A percentile compares a stretch with the other conserved stretches of the same genome.
phyloP scores from a whole-genome alignment of 2,329 filamentous ascomycete genomes.

The Diplodia mutila region DNA sequence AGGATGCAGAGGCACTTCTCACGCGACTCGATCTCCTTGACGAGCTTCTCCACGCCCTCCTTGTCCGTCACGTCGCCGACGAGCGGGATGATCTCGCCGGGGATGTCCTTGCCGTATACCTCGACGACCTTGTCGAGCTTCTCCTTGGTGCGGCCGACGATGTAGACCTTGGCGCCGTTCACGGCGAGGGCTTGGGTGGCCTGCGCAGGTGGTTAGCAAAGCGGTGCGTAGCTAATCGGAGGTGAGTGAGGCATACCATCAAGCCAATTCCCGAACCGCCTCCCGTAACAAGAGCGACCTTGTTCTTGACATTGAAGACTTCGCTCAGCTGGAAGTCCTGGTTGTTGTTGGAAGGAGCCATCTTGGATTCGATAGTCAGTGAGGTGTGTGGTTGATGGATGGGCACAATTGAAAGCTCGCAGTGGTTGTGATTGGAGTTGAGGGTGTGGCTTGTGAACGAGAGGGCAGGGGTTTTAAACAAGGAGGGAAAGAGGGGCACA shows the following conservation, averaged over 20 bases:
- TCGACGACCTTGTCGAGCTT: slow-evolving; percentile 53
- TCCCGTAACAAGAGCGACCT: slow-evolving; percentile 49
- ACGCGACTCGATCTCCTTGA: slow-evolving; percentile 48
- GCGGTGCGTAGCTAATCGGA: background rate
- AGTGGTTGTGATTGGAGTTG: background rate
- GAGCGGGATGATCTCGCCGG: slow-evolving; percentile 52
- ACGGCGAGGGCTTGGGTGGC: slow-evolving; percentile 51
- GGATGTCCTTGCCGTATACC: slow-evolving; percentile 48
- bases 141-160: slow-evolving; percentile 52
- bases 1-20: slow-evolving; percentile 52
- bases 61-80: slow-evolving; percentile 51
- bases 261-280: slow-evolving; percentile 53
- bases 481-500: background rate
- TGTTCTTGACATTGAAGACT: slow-evolving; percentile 45
- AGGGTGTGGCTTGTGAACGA: background rate
- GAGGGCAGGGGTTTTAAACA: background rate
- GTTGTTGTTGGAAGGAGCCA: slow-evolving; percentile 37
- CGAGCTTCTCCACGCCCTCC: slow-evolving; percentile 47
- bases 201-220: background rate
- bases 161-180: slow-evolving; percentile 54
- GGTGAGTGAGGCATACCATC: slow-evolving; percentile 37
- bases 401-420: background rate
- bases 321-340: slow-evolving; percentile 38
- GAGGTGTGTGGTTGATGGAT: background rate
- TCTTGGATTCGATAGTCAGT: slow-evolving; percentile 32